Percentiles rank a stretch among this genome's conserved stretches.
Conservation (phyloP, 768 basidiomycete genomes). For the Chalciporus piperatus region DNA sequence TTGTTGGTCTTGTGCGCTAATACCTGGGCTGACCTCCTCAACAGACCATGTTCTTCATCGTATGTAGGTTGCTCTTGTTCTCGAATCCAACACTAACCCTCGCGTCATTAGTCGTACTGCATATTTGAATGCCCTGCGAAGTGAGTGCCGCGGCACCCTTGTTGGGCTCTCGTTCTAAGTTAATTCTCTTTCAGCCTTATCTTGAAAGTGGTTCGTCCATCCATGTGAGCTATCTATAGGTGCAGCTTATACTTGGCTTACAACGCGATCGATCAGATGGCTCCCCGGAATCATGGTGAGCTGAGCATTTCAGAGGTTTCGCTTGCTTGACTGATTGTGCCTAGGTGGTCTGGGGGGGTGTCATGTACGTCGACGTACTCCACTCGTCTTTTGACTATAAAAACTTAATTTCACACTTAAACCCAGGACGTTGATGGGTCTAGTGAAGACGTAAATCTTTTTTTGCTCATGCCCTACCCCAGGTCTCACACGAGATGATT, state of each 20-base stretch:
- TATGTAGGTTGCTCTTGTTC: slow-evolving; percentile 29
- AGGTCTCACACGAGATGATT: neutral
- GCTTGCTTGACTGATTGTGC: neutral
- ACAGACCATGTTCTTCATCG: slow-evolving; percentile 71
- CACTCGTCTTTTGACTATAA: neutral
- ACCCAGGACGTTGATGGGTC: slow-evolving; percentile 58
- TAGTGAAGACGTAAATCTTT: slow-evolving; percentile 55
- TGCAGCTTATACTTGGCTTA: neutral
- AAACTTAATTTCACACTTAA: neutral
- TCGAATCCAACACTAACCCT: neutral
- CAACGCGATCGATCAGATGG: slow-evolving; percentile 40
- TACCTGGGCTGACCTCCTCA: neutral
- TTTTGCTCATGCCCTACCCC: neutral
- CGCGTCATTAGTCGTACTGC: slow-evolving; percentile 24
- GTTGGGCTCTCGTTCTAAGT: neutral
- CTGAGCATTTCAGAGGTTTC: neutral
- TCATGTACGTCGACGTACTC: slow-evolving; percentile 42
- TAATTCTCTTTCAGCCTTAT: slow-evolving; percentile 28
- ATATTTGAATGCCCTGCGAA: slow-evolving; percentile 68
- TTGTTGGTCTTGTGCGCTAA: neutral
- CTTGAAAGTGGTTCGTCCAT: slow-evolving; percentile 62
- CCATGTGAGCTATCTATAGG: slow-evolving; percentile 38
- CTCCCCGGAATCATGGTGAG: slow-evolving; percentile 62
- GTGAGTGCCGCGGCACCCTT: slow-evolving; percentile 34
- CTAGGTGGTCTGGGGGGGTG: slow-evolving; percentile 61